phyloP scores from a whole-genome alignment of 345 rosid genomes.

The Eucalyptus cloeziana region DNA sequence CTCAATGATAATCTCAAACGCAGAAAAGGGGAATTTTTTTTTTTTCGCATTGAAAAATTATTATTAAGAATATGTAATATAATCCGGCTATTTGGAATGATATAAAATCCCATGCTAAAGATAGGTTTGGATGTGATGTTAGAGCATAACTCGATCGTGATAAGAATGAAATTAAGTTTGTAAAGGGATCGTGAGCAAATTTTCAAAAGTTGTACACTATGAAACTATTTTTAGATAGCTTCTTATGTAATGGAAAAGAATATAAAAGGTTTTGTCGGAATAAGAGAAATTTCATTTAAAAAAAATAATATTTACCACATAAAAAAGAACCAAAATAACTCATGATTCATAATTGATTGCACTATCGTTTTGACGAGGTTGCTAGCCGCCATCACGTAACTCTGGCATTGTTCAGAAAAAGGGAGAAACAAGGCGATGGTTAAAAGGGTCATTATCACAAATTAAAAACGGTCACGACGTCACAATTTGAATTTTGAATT shows the following conservation, averaged over 20 bases:
- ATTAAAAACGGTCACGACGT: fast-evolving
- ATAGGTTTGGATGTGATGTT: fast-evolving
- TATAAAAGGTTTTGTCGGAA: fast-evolving
- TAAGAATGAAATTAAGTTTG: not conserved
- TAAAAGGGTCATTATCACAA: fast-evolving
- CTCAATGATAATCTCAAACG: not conserved
- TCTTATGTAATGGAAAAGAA: not conserved
- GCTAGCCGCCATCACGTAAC: not conserved
- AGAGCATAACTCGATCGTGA: fast-evolving
- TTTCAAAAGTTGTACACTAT: not conserved
- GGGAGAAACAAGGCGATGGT: fast-evolving
- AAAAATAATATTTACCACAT: too few species aligned
- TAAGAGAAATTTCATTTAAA: not conserved
- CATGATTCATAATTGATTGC: fast-evolving
- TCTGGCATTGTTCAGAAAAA: fast-evolving
- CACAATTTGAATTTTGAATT: not conserved
- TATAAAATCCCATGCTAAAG: not conserved
- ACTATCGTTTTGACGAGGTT: fast-evolving
- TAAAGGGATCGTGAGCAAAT: fast-evolving
- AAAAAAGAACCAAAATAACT: not conserved
- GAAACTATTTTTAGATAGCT: not conserved
- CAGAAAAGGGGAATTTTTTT: not conserved
- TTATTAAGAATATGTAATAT: not conserved
- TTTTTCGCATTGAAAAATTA: not conserved
- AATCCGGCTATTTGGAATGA: not conserved